Evolutionary conservation across 768 basidiomycete genomes (phyloP).

Genomic region (Candolleomyces aberdarensis): DNA sequence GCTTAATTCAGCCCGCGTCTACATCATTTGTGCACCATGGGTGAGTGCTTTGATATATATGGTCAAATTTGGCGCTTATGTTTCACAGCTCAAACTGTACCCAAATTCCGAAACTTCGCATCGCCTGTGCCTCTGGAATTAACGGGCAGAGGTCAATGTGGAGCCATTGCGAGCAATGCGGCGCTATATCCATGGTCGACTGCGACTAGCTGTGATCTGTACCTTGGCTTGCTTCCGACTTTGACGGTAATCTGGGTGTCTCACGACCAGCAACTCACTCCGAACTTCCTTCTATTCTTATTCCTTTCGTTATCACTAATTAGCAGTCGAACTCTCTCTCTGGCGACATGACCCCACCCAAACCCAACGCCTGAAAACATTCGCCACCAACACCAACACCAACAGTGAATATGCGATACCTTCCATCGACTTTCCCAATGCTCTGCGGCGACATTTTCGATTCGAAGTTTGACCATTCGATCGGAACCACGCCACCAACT

Average conservation of each 20-base stretch:
- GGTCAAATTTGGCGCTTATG: background rate
- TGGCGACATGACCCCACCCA: slow-evolving; percentile 4
- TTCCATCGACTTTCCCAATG: background rate
- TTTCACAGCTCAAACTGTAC: slow-evolving; percentile 57
- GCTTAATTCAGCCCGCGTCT: slow-evolving; percentile 62
- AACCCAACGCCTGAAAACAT: background rate
- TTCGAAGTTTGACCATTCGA: slow-evolving; percentile 1
- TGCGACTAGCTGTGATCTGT: slow-evolving; percentile 43
- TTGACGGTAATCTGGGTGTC: background rate
- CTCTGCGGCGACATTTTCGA: background rate
- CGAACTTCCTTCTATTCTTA: slow-evolving; percentile 1
- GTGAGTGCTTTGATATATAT: slow-evolving; percentile 36
- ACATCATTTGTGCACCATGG: slow-evolving; percentile 65
- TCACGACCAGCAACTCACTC: background rate
- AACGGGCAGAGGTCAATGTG: slow-evolving; percentile 80
- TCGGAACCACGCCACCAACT: background rate
- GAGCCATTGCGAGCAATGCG: slow-evolving; percentile 86
- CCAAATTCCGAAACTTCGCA: slow-evolving; percentile 79
- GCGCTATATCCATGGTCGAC: slow-evolving; percentile 86
- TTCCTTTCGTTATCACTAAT: slow-evolving; percentile 3
- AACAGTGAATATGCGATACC: background rate
- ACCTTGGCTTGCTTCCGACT: background rate
- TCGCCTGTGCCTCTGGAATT: slow-evolving; percentile 69
- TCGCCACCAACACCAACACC: background rate
- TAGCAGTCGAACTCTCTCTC: background rate